Evolutionary conservation across 495 filamentous ascomycete species (phyloP).

Genomic region (Cladorrhinum samala): DNA sequence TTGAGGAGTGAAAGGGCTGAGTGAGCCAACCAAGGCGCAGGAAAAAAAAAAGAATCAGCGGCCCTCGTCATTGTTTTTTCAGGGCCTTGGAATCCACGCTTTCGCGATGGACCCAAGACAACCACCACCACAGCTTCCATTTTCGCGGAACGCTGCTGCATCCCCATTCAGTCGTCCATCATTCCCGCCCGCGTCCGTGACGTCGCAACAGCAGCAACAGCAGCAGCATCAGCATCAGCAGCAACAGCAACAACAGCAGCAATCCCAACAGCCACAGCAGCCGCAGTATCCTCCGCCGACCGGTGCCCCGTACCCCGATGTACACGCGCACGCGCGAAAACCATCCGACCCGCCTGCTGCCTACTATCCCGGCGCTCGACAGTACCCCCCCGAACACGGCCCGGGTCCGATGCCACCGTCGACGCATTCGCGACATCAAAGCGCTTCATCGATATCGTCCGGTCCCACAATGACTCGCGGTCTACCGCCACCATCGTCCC

Average conservation of each 20-base stretch:
- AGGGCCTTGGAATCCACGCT: too few relatives aligned
- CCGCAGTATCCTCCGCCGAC: conserved; percentile 6
- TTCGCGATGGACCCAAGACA: conserved; percentile 38
- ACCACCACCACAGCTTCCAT: conserved; percentile 34
- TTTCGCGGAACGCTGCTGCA: conserved; percentile 30
- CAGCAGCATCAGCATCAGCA: conserved; percentile 19
- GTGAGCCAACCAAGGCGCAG: background rate
- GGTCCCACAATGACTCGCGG: conserved; percentile 39
- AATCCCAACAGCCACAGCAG: conserved; percentile 3
- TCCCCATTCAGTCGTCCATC: conserved; percentile 31
- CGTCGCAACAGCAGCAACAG: conserved; percentile 28
- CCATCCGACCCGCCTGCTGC: conserved; percentile 41
- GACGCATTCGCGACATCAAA: conserved; percentile 47
- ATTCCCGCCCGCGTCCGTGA: conserved; percentile 23
- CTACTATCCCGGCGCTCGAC: conserved; percentile 39
- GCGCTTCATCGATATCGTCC: conserved; percentile 44
- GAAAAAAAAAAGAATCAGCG: conserved; percentile 13
- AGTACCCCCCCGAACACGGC: conserved; percentile 41
- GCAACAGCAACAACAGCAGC: background rate
- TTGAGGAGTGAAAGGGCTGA: background rate
- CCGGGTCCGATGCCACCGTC: conserved; percentile 37
- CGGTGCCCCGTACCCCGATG: conserved; percentile 35
- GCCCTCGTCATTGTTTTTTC: conserved; percentile 16
- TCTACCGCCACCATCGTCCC: conserved; percentile 48
- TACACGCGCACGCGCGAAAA: conserved; percentile 45